Percentiles rank a stretch among this genome's conserved stretches.
Evolutionary conservation across 1,284 basidiomycete genomes (phyloP).

Genomic region (Cutaneotrichosporon spelunceum): DNA sequence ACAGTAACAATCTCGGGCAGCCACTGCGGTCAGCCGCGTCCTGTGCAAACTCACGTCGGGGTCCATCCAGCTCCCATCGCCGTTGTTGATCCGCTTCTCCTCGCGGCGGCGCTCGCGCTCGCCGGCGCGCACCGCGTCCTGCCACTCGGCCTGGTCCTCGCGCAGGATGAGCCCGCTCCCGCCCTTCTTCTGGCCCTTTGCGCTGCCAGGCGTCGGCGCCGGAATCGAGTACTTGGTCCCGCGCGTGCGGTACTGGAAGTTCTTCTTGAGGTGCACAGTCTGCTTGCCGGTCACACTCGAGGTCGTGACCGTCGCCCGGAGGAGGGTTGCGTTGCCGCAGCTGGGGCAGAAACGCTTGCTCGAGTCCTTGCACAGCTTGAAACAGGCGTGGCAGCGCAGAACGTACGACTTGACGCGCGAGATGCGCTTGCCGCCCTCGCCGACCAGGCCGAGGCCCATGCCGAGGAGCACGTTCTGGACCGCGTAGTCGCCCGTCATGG

Average conservation of each 20-base stretch:
- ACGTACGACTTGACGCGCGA: conserved; percentile 93
- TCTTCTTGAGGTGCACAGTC: conserved; percentile 84
- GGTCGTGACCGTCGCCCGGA: conserved; percentile 87
- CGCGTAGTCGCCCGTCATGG: conserved; percentile 98
- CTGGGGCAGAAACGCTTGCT: conserved; percentile 96
- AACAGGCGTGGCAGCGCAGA: conserved; percentile 95
- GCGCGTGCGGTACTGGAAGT: conserved; percentile 89
- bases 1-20: conserved; percentile 77
- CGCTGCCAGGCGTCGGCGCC: conserved; percentile 80
- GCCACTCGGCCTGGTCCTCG: conserved; percentile 84
- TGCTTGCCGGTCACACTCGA: conserved; percentile 58
- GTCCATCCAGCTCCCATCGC: conserved; percentile 75
- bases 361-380: conserved; percentile 97
- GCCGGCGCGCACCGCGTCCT: conserved; percentile 71
- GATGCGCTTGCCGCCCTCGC: conserved; percentile 85
- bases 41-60: conserved; percentile 61
- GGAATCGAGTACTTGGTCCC: conserved; percentile 94
- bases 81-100: conserved; percentile 67
- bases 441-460: conserved; percentile 89
- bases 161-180: conserved; percentile 68
- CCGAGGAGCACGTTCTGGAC: conserved; percentile 98
- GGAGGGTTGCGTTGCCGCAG: conserved; percentile 87
- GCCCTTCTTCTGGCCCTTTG: conserved; percentile 76
- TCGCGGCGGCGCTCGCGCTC: conserved; percentile 71
- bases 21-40: conserved; percentile 56